phyloP scores from a whole-genome alignment of 139 green algal species.

The Chlamydomonas schloesseri region DNA sequence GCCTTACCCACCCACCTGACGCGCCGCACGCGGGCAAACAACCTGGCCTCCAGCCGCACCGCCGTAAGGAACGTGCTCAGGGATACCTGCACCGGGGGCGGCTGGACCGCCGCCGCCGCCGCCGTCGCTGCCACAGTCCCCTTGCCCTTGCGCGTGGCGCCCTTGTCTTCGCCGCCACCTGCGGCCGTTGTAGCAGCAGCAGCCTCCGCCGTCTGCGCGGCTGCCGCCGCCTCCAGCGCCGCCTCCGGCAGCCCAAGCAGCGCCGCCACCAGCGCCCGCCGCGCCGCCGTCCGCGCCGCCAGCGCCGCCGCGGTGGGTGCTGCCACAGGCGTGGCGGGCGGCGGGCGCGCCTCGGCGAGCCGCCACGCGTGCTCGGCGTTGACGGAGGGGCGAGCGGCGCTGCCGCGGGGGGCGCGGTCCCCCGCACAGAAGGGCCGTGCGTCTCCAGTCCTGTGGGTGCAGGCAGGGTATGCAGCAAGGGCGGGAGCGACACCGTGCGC shows the following conservation, averaged over 20 bases:
- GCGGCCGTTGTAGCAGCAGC: too few species aligned
- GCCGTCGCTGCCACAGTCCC: too few species aligned
- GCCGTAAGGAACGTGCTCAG: not conserved
- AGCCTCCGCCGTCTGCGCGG: too few species aligned
- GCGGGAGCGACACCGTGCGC: too few species aligned
- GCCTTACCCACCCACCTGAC: not conserved
- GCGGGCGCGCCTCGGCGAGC: not conserved
- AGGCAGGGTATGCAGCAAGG: too few species aligned
- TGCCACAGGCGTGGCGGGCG: not conserved
- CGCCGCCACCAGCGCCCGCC: constrained; percentile 21
- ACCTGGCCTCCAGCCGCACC: constrained; percentile 4
- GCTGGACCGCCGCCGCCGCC: too few species aligned
- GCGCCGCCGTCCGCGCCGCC: constrained; percentile 3
- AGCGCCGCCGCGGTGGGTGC: constrained; percentile 1
- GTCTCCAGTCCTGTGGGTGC: too few species aligned
- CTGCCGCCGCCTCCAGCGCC: not conserved
- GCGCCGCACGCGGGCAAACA: constrained; percentile 11
- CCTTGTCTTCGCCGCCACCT: not conserved
- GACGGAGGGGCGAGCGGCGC: not conserved
- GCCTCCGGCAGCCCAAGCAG: not conserved
- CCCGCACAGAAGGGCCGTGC: too few species aligned
- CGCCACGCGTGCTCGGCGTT: not conserved
- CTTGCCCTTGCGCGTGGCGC: not conserved
- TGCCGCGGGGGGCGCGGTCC: too few species aligned
- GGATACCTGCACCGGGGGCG: not conserved